Evolutionary conservation across 2,329 filamentous ascomycete genomes (phyloP), one percentile per base, ranked within the genome.

Genomic region (Chaetoscypha palmicola): DNA sequence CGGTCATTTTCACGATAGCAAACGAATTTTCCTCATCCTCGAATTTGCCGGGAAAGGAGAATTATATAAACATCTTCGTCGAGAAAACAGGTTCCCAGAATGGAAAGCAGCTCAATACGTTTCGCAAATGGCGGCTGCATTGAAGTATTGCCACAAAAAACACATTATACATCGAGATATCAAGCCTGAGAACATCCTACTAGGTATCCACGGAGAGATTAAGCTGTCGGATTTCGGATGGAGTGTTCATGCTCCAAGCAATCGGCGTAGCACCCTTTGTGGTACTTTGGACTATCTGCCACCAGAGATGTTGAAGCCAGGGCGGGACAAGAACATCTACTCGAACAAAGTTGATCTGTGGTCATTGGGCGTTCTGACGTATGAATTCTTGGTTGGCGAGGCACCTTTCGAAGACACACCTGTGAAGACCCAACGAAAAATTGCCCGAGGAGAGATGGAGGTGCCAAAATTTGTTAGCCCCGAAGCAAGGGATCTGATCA

Each of bases 221-320:
- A 98, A 98, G 68, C 90, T 98, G 60, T 94, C 88, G 3, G 92
- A 98, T 66, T 98, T 97, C 61, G 91, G 92, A 38, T 98, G 92
- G 92, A 94, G 86, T 63, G 92, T 97, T 3, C 92, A 98, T 66
- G 92, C 92, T 4, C 92, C 92, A 21, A 96, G 94, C 66, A 94
- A 91, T 68, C 74, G 92, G 56, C 77, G 92, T 50, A 84, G 90
- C 61, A 98, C 92, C 44, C 90, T 97, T 79, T 98, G 92, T 64
- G 92, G 92, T 51, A 98, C 92, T 14, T 78, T 97, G 32, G 92
- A 98, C 68, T 98, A 98, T 65, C 77, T 98, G 12, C 92, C 92
- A 2, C 92, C 92, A 3, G 92, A 98, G 79, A 98, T 98, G 92
- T 77, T 97, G 65, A 86, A 83, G 65, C 78, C 82, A 3, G 84